Evolutionary conservation across 345 rosid species (phyloP).

Genomic region (Acer saccharum): DNA sequence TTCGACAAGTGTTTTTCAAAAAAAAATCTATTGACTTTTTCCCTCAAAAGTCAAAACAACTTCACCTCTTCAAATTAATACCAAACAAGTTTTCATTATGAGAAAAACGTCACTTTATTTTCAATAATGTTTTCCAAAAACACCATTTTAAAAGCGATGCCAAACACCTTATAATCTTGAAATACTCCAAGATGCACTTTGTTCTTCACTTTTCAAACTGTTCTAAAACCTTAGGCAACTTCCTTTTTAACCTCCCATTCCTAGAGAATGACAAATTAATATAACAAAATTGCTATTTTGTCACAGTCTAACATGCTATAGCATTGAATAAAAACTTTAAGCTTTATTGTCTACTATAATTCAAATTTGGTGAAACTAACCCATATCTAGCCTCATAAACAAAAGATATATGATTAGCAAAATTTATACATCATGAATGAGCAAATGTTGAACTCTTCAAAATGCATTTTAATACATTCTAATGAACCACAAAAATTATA

Average conservation of each 20-base stretch:
- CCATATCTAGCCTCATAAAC: background rate
- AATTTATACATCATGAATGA: background rate
- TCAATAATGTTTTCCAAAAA: too few species aligned
- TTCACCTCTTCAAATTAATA: background rate
- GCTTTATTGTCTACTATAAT: background rate
- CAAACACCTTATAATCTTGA: background rate
- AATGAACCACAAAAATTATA: background rate
- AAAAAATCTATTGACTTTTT: background rate
- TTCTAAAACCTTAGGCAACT: background rate
- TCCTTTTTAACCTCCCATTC: slow-evolving; percentile 3
- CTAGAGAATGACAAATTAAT: background rate
- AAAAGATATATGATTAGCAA: background rate
- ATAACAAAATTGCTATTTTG: background rate
- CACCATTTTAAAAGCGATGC: background rate
- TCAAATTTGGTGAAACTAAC: background rate
- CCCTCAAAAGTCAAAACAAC: background rate
- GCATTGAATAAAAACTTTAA: background rate
- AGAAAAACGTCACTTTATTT: background rate
- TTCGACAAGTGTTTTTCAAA: background rate
- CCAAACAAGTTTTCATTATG: background rate
- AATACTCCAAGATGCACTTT: background rate
- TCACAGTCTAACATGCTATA: background rate
- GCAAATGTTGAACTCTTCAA: background rate
- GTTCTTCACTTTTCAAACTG: background rate
- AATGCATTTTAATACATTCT: background rate